These are phyloP conservation scores for Ascochyta lentis DNA, from an alignment of 2,329 filamentous ascomycete genomes.

Conservation along the genomic window DNA sequence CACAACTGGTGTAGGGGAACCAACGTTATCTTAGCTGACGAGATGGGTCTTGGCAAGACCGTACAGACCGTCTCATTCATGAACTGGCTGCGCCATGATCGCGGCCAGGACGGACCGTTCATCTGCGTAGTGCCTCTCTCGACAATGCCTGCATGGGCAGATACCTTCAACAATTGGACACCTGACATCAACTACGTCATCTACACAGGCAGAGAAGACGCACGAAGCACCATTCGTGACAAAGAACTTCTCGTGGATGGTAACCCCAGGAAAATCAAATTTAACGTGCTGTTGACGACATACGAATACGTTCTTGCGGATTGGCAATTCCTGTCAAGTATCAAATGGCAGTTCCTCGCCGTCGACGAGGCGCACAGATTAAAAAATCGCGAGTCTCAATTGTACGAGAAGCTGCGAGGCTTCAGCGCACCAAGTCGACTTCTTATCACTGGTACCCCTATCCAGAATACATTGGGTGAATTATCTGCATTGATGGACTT, in stretches of 20 bases:
- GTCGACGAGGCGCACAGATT: conserved; percentile 96
- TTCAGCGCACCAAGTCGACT: conserved; percentile 89
- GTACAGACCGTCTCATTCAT: conserved; percentile 97
- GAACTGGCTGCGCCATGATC: conserved; percentile 92
- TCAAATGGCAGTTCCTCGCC: conserved; percentile 97
- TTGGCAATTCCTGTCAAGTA: conserved; percentile 79
- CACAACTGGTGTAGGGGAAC: conserved; percentile 95
- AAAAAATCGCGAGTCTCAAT: conserved; percentile 93
- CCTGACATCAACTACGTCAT: conserved; percentile 97
- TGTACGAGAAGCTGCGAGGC: conserved; percentile 83
- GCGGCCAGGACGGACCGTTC: conserved; percentile 90
- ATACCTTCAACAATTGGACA: conserved; percentile 96
- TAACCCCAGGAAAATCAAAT: conserved; percentile 88
- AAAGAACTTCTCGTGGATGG: conserved; percentile 87
- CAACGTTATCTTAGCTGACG: conserved; percentile 96
- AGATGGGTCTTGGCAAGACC: conserved; percentile 98
- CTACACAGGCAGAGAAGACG: conserved; percentile 88
- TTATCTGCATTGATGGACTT: conserved; percentile 94
- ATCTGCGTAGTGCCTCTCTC: conserved; percentile 96
- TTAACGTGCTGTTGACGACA: conserved; percentile 96
- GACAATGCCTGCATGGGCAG: conserved; percentile 97
- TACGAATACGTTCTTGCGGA: conserved; percentile 96
- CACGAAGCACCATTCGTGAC: conserved; percentile 86
- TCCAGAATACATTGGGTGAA: conserved; percentile 96
- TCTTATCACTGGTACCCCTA: conserved; percentile 94